Base-by-base conservation (phyloP, 768 basidiomycete species). In the Macrolepiota dolichaula region DNA sequence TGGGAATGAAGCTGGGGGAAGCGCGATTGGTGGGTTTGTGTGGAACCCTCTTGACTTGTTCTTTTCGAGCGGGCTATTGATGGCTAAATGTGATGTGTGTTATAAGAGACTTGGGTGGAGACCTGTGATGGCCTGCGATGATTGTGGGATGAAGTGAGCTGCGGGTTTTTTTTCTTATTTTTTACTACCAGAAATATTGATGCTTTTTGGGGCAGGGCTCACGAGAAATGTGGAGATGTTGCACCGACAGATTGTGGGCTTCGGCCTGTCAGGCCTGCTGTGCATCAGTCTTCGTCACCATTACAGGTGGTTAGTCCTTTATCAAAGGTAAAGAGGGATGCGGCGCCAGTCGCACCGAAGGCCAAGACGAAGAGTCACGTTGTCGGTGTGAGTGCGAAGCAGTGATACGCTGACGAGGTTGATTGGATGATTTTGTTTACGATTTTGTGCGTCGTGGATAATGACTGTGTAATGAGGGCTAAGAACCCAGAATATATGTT, bases 21-120 rank as follows among this genome's bases (percentile, higher is more conserved):
- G 71, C 57, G 67, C 50, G 51, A 76, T 70, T 62, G 76, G 77
- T 72, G 64, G 63, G 72, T 64, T 74, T 58, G 67, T 81, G 0
- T 93, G 91, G 91, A 89, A 85, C 65, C 91, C 92, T 22, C 76
- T 93, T 27, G 90, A 92, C 55, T 73, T 92, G 62, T 81, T 94
- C 68, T 91, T 93, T 73, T 85, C 85, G 7, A 88, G 86, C 69
- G 89, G 83, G 17, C 73, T 90, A 50, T 71, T 91, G 24, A 84
- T 84, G 2, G 81, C 86, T 52, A 94, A 89, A 70, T 96, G 94
- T 67, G 92, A 92, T 72, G 73, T 94, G 17, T 96, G 94, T 68
- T 69, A 71, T 46, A 95, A 94, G 79, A 77, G 91, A 51, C 77
- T 96, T 40, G 93, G 93, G 12, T 88, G 90, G 87, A 95, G 93